Base-by-base conservation (phyloP, 371 early-diverging fungal genomes). In the Rhizopus stolonifer region DNA sequence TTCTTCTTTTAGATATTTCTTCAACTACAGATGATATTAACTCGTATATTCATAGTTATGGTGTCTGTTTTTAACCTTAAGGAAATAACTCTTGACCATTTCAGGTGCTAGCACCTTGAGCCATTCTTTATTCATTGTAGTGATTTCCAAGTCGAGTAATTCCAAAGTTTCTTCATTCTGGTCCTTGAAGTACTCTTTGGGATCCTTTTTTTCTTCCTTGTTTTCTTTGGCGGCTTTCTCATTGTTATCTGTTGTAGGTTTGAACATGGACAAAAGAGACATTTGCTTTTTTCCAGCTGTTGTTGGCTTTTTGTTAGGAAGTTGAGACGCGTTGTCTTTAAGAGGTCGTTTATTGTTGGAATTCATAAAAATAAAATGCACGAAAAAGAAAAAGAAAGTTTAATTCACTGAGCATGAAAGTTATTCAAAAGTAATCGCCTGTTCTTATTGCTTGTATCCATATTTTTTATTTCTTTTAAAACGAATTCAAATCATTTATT, bases 91-190 rank as follows among this genome's bases (percentile, higher is more conserved):
- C 64, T 91, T 90, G 26, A 72, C 65, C 34, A 96, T 68, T 68
- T 94, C 94, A 8, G 61, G 24, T 2, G 61, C 58, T 33, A 96
- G 79, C 6, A 75, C 87, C 45, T 72, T 67, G 31, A 87, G 77
- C 96, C 96, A 96, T 36, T 84, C 88, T 4, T 78, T 49, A 11
- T 85, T 80, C 77, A 95, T 82, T 9, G 86, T 87, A 17, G 58
- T 76, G 26, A 80, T 70, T 66, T 93, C 95, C 22, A 91, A 73
- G n/a, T 69, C 67, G 13, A 92, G 65, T 14, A 85, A 60, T 2
- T 59, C 62, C n/a, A 74, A 54, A n/a, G 65, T 65, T n/a, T 82
- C 81, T 11, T 75, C 61, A 5, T 64, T 50, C 0, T 69, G 29
- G 18, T 58, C 49, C 23, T 60, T 54, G 21, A 70, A 66, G 7